Evolutionary conservation across 345 rosid species (phyloP).

Genomic region (Boechera retrofracta): DNA sequence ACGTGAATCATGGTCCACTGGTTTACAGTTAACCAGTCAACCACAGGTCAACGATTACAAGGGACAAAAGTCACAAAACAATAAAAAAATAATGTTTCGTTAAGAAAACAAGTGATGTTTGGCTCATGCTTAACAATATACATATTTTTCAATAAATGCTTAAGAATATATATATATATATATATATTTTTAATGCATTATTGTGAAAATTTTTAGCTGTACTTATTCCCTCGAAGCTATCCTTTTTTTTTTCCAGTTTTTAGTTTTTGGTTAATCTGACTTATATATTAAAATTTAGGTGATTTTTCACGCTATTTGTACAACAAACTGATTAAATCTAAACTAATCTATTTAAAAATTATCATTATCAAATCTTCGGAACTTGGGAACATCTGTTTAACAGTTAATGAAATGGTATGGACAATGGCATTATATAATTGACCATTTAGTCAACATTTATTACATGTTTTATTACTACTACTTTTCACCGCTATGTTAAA

Average conservation of each 20-base stretch:
- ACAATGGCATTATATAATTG: constrained; percentile 5
- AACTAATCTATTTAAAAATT: neutral
- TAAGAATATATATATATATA: too few relatives aligned
- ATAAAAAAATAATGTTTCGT: too few relatives aligned
- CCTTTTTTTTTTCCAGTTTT: neutral
- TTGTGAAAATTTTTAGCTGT: constrained; percentile 32
- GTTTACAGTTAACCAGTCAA: too few relatives aligned
- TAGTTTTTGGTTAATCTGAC: constrained; percentile 20
- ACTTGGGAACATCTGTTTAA: constrained; percentile 19
- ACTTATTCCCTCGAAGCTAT: constrained; percentile 41
- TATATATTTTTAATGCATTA: too few relatives aligned
- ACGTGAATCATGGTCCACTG: too few relatives aligned
- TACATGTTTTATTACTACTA: neutral
- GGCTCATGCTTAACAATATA: too few relatives aligned
- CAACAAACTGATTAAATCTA: neutral
- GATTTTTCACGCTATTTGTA: constrained; percentile 31
- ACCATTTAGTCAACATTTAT: constrained; percentile 25
- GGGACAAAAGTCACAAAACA: too few relatives aligned
- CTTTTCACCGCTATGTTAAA: constrained; percentile 25
- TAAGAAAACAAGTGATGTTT: too few relatives aligned
- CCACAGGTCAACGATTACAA: too few relatives aligned
- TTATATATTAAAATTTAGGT: constrained; percentile 6
- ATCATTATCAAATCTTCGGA: constrained; percentile 15
- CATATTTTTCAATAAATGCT: too few relatives aligned
- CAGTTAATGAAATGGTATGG: neutral